These are phyloP conservation scores for Tuber aestivum DNA, from an alignment of 495 filamentous ascomycete species.

Conservation along the genomic window DNA sequence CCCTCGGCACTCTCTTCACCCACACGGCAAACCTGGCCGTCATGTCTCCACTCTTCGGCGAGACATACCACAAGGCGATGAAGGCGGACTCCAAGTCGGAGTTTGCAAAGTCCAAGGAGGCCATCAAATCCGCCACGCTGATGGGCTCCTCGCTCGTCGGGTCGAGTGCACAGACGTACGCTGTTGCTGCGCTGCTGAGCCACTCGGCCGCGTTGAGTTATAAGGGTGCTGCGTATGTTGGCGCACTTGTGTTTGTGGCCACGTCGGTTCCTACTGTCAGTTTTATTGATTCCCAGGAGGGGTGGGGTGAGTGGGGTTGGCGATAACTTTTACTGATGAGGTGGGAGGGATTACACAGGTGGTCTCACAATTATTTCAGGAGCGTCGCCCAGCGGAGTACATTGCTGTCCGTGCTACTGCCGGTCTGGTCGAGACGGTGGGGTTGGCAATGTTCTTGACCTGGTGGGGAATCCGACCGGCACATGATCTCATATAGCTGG, in stretches of 20 bases:
- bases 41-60: constrained; percentile 82
- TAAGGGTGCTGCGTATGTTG: constrained; percentile 93
- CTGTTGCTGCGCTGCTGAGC: constrained; percentile 91
- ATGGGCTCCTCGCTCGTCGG: constrained; percentile 87
- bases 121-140: constrained; percentile 74
- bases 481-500: constrained; percentile 36
- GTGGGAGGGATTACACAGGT: constrained; percentile 59
- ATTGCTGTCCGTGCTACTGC: constrained; percentile 76
- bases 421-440: constrained; percentile 87
- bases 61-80: constrained; percentile 91
- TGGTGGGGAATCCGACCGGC: constrained; percentile 91
- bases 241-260: constrained; percentile 83
- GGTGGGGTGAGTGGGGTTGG: not conserved
- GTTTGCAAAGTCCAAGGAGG: constrained; percentile 88
- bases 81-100: constrained; percentile 90
- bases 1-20: constrained; percentile 90
- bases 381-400: constrained; percentile 85
- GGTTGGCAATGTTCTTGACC: constrained; percentile 82
- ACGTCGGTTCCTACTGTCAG: constrained; percentile 80
- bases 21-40: constrained; percentile 76
- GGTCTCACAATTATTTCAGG: constrained; percentile 75
- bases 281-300: too few species aligned
- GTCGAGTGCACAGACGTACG: constrained; percentile 85
- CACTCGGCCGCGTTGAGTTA: constrained; percentile 89
- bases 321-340: not conserved